Conservation (phyloP, 1,139 yeast genomes). For the Zygosaccharomyces pseudobailii region DNA sequence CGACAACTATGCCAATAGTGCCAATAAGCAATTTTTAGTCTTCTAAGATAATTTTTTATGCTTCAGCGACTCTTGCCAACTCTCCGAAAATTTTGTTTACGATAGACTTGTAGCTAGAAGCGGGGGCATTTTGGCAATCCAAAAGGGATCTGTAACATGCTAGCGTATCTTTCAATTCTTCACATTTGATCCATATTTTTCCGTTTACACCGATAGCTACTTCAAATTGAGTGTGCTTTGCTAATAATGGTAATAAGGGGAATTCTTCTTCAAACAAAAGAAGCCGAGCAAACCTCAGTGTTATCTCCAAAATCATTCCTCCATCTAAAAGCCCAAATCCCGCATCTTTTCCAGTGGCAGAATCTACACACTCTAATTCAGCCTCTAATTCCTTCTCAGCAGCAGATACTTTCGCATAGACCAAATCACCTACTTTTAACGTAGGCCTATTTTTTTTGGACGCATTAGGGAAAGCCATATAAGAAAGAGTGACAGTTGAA, state of each 20-base stretch:
- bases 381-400: slow-evolving; percentile 71
- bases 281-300: slow-evolving; percentile 70
- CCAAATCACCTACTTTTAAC: slow-evolving; percentile 67
- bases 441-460: slow-evolving; percentile 89
- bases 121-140: slow-evolving; percentile 40
- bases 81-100: slow-evolving; percentile 40
- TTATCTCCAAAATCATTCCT: slow-evolving; percentile 67
- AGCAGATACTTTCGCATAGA: slow-evolving; percentile 73
- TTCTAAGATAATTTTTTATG: slow-evolving; percentile 4
- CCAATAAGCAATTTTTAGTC: slow-evolving; percentile 5
- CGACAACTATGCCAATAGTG: slow-evolving; percentile 8
- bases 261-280: slow-evolving; percentile 58
- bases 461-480: slow-evolving; percentile 90
- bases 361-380: slow-evolving; percentile 79
- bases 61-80: slow-evolving; percentile 21
- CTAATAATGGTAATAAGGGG: slow-evolving; percentile 55
- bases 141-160: slow-evolving; percentile 51
- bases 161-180: slow-evolving; percentile 52
- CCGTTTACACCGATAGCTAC: slow-evolving; percentile 93
- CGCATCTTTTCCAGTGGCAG: slow-evolving; percentile 80
- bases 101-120: slow-evolving; percentile 40
- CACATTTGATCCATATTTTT: slow-evolving; percentile 77
- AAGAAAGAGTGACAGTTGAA: slow-evolving; percentile 59
- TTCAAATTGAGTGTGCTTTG: slow-evolving; percentile 69
- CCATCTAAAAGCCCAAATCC: slow-evolving; percentile 83